Evolutionary conservation across 495 filamentous ascomycete genomes (phyloP).

Genomic region (Copromyces sp.): DNA sequence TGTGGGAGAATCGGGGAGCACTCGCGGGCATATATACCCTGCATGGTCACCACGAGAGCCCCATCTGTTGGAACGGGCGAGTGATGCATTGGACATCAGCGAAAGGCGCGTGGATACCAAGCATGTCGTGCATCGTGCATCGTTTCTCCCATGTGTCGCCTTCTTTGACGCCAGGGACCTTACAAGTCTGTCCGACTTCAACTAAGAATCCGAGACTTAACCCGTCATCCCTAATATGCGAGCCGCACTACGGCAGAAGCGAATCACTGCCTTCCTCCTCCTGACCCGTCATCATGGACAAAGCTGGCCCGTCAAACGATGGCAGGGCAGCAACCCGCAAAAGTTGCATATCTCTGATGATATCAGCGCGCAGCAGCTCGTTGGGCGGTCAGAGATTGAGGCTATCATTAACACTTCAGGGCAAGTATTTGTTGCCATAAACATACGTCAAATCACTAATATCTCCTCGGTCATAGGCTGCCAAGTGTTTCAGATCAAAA

Average conservation of each 20-base stretch:
- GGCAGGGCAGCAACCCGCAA: not conserved
- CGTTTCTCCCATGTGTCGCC: not conserved
- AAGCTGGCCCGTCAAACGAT: not conserved
- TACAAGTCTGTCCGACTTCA: conserved; percentile 1
- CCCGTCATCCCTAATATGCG: not conserved
- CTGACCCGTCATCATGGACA: not conserved
- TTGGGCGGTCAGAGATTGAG: not conserved
- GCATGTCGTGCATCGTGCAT: not conserved
- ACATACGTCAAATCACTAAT: not conserved
- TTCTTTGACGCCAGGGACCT: conserved; percentile 1
- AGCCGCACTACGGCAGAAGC: not conserved
- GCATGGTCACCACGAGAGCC: not conserved
- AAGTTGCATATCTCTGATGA: not conserved
- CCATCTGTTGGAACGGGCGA: not conserved
- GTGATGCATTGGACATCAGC: not conserved
- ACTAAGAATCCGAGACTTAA: not conserved
- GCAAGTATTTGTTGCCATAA: not conserved
- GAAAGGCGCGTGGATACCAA: not conserved
- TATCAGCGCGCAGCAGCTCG: not conserved
- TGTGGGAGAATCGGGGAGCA: not conserved
- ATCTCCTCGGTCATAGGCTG: not conserved
- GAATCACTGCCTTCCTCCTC: not conserved
- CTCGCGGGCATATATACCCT: not conserved
- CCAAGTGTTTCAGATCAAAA: not conserved
- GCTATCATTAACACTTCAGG: not conserved